phyloP scores from a whole-genome alignment of 192 early-diverging fungal species.

The Funneliformis geosporum region DNA sequence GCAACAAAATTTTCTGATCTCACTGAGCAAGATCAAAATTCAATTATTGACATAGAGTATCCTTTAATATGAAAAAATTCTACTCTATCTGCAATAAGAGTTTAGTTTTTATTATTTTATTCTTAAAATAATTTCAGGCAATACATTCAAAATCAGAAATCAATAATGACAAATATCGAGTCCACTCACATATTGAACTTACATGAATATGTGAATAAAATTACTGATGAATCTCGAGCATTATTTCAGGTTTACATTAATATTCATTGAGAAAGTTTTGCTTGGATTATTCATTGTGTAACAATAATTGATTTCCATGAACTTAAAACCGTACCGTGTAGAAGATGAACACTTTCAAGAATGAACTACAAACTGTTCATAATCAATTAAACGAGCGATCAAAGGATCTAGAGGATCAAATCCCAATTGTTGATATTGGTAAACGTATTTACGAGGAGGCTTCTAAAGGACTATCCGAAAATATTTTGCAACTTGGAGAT shows the following conservation, averaged over 20 bases:
- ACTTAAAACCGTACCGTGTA: neutral
- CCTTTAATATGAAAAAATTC: neutral
- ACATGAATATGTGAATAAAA: neutral
- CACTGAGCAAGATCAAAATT: neutral
- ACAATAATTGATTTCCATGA: constrained; percentile 2
- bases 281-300: no score
- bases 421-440: neutral
- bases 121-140: neutral
- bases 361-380: constrained; percentile 3
- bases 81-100: neutral
- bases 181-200: neutral
- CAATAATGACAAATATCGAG: neutral
- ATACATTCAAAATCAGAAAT: constrained; percentile 3
- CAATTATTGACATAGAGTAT: constrained; percentile 1
- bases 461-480: neutral
- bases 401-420: neutral
- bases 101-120: neutral
- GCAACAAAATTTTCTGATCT: constrained; percentile 12
- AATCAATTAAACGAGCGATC: neutral
- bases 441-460: constrained; percentile 15
- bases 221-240: neutral
- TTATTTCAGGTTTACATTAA: constrained; percentile 3
- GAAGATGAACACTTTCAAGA: neutral
- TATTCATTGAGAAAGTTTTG: neutral
- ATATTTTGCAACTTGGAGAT: constrained; percentile 1